These are phyloP conservation scores for Colletotrichum cereale DNA, from an alignment of 2,329 filamentous ascomycete genomes.

Conservation along the genomic window DNA sequence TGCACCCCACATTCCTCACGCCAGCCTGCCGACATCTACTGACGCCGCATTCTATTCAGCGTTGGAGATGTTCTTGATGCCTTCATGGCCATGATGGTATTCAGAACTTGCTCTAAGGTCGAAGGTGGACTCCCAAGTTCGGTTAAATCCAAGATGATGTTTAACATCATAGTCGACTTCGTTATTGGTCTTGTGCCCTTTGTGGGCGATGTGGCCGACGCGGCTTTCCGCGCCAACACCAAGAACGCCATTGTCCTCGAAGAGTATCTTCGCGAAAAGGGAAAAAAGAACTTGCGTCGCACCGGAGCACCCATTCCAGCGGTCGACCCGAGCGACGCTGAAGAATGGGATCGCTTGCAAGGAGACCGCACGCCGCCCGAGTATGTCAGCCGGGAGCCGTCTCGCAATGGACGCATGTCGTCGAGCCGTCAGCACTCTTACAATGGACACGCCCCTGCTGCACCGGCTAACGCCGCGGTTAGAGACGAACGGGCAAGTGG, in stretches of 20 bases:
- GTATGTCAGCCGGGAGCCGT: conserved; percentile 33
- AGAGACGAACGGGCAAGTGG: conserved; percentile 17
- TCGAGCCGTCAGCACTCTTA: conserved; percentile 16
- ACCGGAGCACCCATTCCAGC: conserved; percentile 61
- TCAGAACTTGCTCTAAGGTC: conserved; percentile 78
- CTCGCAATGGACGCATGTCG: conserved; percentile 38
- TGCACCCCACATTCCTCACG: conserved; percentile 1
- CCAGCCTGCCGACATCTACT: background rate
- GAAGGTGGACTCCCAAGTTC: conserved; percentile 78
- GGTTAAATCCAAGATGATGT: conserved; percentile 78
- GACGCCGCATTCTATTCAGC: conserved; percentile 53
- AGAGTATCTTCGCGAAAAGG: conserved; percentile 75
- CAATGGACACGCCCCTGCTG: conserved; percentile 25
- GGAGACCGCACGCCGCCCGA: conserved; percentile 33
- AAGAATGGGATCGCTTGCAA: conserved; percentile 60
- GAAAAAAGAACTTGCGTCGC: conserved; percentile 66
- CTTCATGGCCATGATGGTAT: conserved; percentile 80
- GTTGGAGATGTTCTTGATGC: conserved; percentile 82
- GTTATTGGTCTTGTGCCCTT: conserved; percentile 80
- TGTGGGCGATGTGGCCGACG: conserved; percentile 81
- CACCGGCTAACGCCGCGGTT: conserved; percentile 27
- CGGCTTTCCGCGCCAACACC: conserved; percentile 80
- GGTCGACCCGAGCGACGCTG: conserved; percentile 65
- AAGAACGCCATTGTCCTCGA: conserved; percentile 80
- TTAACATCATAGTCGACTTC: conserved; percentile 84